A percentile compares a stretch with the other conserved stretches of the same genome.
phyloP scores from a whole-genome alignment of 2,329 filamentous ascomycete genomes.

The Cladosporium austrohemisphaericum region DNA sequence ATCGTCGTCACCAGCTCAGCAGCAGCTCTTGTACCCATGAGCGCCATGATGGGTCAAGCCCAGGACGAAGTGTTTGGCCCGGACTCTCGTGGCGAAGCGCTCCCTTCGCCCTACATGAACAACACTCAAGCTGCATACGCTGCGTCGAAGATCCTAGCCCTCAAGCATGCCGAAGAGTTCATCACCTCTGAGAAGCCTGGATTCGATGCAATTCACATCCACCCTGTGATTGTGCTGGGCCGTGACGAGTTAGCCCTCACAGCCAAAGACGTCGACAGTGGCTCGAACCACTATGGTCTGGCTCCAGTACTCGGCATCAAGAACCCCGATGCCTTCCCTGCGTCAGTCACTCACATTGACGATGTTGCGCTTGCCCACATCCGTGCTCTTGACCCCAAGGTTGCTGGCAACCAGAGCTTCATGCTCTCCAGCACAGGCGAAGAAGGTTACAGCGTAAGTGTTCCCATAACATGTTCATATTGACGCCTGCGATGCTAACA shows the following conservation, averaged over 20 bases:
- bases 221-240: constrained; percentile 24
- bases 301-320: constrained; percentile 16
- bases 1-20: constrained; percentile 38
- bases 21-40: constrained; percentile 3
- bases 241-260: constrained; percentile 25
- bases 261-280: constrained; percentile 14
- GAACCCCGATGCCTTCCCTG: constrained; percentile 16
- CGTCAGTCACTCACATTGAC: constrained; percentile 19
- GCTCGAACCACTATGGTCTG: constrained; percentile 21
- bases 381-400: constrained; percentile 19
- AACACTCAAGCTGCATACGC: constrained; percentile 16
- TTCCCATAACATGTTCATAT: no score
- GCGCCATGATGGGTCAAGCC: not conserved
- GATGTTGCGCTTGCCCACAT: constrained; percentile 31
- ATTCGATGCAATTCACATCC: constrained; percentile 24
- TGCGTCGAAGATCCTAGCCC: constrained; percentile 19
- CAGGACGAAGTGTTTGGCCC: not conserved
- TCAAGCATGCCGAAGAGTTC: constrained; percentile 17
- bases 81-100: not conserved
- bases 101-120: constrained; percentile 6
- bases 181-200: constrained; percentile 17
- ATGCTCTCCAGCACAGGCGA: not conserved
- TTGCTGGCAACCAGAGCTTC: constrained; percentile 8
- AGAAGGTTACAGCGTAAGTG: constrained; percentile 4
- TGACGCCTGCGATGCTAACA: no score